Evolutionary conservation across 306 rosid species (phyloP), one percentile per base, ranked within the genome.

Genomic region (Medicago ruthenica): DNA sequence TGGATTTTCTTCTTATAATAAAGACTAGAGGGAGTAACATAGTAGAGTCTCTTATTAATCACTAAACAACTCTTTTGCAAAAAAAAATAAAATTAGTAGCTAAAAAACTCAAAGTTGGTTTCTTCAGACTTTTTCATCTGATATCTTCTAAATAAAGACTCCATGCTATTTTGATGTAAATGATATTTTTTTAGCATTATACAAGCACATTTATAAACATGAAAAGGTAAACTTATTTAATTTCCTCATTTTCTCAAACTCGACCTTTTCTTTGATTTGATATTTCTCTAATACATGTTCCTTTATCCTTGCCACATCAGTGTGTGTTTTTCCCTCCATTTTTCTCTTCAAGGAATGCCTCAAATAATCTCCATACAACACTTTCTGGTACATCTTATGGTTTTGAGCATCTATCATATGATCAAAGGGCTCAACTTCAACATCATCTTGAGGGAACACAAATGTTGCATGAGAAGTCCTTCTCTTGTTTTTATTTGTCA

Each of bases 241-340:
- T 12, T 74, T 24, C 10, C 31, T 21, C 2, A 44, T 50, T 50
- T 64, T 39, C 16, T 36, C 63, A 17, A 34, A 47, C 40, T 10
- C 0, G 2, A 0, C 67, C 17, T 39, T 65, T 27, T 24, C 27
- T 42, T 69, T 17, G 4, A 27, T 45, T 10, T 17, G 17, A 6
- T 37, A 18, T 48, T 27, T 48, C 16, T 57, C 40, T 44, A 67
- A 22, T 20, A 24, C 36, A 0, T 4, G 24, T 20, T 44, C 66
- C 18, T 48, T 15, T 50, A 82, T 11, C 54, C 21, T 83, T 48
- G 79, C 84, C 20, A 69, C 40, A 20, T 78, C 59, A 7, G 17
- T 31, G 66, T 76, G 91, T 15, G 80, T 53, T 76, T 85, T 88
- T 53, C 85, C 88, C 11, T 85, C 80, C 79, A 80, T 9, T 82